Evolutionary conservation across 805 yeast species (phyloP), one percentile per base, ranked within the genome.

Genomic region (Jamesozyma jinghongensis): DNA sequence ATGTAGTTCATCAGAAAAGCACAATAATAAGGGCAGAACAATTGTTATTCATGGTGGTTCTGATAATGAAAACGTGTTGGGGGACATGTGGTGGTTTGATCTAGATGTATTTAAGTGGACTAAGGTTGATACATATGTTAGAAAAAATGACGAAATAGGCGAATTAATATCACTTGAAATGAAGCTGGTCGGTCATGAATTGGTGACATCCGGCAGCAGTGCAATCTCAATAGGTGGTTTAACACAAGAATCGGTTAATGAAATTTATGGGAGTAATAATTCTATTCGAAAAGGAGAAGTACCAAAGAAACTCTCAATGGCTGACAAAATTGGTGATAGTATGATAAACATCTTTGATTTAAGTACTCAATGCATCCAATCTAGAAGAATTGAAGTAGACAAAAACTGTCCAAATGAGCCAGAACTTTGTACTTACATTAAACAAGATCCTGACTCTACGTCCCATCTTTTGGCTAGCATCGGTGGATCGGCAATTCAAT

Each of bases 41-140:
- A 37, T 66, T 5, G 48, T 63, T 1, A 44, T 62, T 1, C 70
- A 67, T 42, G 71, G 71, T 19, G 71, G 71, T 3, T 64, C 69
- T 1, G 46, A 59, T 35, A 52, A 57, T 20, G 34, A 40, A 8
- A 53, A 61, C 14, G 65, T 73, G 10, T 51, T 60, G 19, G 73
- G 74, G 20, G 79, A 74, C 53, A 49, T 67, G 49, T 74, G 79
- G 79, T 63, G 66, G 59, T 74, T 70, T 45, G 69, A 71, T 45
- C 48, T 74, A 19, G 65, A 63, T 22, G 47, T 60, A 1, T 74
- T 69, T 42, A 51, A 52, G 2, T 74, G 79, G 79, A 43, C 42
- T 13, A 40, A 41, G 35, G 38, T 40, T 19, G 47, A 35, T 10
- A 47, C 50, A 3, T 50, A 34, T 34, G 36, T 48, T n/a, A 39